Evolutionary conservation across 2,329 filamentous ascomycete species (phyloP), one percentile per base, ranked within the genome.

Genomic region (Alternaria triticina): DNA sequence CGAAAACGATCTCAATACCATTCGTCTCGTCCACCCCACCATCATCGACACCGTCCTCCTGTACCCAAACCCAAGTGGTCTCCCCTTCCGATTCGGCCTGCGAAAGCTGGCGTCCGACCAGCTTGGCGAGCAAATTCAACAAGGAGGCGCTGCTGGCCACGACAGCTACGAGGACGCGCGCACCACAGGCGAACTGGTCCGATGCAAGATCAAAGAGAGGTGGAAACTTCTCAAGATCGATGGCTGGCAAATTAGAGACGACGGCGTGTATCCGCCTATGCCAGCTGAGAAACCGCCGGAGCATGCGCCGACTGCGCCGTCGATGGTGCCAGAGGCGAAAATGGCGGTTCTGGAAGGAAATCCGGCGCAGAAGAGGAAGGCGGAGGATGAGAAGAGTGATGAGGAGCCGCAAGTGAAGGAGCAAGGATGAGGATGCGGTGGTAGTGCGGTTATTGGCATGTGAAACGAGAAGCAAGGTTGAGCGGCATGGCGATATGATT

Each of bases 131-230:
- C 87, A 90, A 57, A 97, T 99, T 40, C 96, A 99, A 79, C 88
- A 88, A 36, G 91, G 90, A 46, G 86, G 82, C 12, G 82, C 83
- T 62, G 67, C 80, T 17, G 96, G 96, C 0, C 96, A 99, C 79
- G 96, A 99, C 81, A 97, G 93, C 25, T 91, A 90, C 25, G 96
- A 99, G 78, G 96, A 99, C 76, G 93, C 96, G 0, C 87, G 90
- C 50, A 92, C 94, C 0, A 95, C 96, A 0, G 96, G 95, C 0
- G 94, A 98, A 64, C 80, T 99, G 55, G 92, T 97, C 0, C 84
- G 91, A 50, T 85, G 89, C 54, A 92, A 89, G 77, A 85, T 96
- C 6, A 86, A 84, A 56, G 85, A 90, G 58, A 86, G 88, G 65
- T 97, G 93, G 92, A 87, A 85, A 65, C 79, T 81, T 30, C 83